These are phyloP conservation scores for Amanita subjunquillea DNA, from an alignment of 768 basidiomycete species.

Conservation along the genomic window DNA sequence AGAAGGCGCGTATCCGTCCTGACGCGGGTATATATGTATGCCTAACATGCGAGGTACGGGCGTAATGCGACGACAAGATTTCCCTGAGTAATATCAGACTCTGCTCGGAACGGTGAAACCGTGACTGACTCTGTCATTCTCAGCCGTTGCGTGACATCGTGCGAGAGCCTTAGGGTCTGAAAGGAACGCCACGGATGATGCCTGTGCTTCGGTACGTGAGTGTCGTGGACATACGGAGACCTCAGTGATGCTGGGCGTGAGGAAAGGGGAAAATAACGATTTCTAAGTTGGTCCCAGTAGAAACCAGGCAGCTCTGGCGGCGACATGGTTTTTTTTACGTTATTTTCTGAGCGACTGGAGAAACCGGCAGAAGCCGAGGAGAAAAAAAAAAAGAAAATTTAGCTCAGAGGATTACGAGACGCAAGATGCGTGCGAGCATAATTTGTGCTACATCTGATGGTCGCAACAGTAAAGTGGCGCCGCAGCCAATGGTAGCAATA, in stretches of 20 bases:
- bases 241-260: conserved; percentile 19
- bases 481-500: no score
- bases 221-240: conserved; percentile 2
- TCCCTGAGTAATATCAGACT: conserved; percentile 18
- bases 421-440: no score
- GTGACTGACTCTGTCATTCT: conserved; percentile 1
- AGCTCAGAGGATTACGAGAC: no score
- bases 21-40: conserved; percentile 20
- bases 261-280: conserved; percentile 48
- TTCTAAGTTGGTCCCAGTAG: conserved; percentile 39
- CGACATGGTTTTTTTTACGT: conserved; percentile 14
- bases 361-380: no score
- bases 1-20: conserved; percentile 35
- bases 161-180: background rate
- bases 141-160: background rate
- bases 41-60: conserved; percentile 22
- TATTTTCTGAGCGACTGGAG: no score
- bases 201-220: background rate
- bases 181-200: background rate
- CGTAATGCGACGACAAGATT: conserved; percentile 28
- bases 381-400: no score
- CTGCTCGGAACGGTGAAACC: background rate
- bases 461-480: no score
- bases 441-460: no score
- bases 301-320: conserved; percentile 43